Conservation (phyloP, 1,284 basidiomycete species). For the Fomes fomentarius region DNA sequence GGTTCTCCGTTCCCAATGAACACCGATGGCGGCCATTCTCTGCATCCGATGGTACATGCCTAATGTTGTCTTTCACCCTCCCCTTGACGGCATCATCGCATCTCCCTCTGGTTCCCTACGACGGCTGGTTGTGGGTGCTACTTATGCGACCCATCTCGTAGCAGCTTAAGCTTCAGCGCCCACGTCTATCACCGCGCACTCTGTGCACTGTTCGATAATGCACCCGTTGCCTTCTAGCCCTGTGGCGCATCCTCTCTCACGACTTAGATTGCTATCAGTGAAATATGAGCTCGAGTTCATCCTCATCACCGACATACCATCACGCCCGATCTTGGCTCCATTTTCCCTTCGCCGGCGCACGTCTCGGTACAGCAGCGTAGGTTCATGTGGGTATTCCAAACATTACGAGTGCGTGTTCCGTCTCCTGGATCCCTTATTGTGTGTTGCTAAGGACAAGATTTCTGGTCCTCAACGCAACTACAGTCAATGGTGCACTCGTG, state of each 20-base stretch:
- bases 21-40: background rate
- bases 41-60: background rate
- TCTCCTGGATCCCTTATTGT: background rate
- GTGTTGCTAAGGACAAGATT: constrained; percentile 3
- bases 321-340: constrained; percentile 1
- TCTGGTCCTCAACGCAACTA: background rate
- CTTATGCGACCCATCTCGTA: too few species aligned
- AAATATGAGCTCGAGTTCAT: too few species aligned
- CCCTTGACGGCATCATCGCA: background rate
- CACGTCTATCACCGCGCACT: background rate
- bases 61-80: background rate
- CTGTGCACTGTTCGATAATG: background rate
- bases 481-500: background rate
- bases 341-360: background rate
- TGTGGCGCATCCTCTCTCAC: background rate
- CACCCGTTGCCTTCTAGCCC: background rate
- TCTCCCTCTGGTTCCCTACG: background rate
- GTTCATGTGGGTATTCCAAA: background rate
- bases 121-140: background rate
- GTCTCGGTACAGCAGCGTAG: background rate
- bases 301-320: background rate
- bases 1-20: constrained; percentile 9
- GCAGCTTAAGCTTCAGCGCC: too few species aligned
- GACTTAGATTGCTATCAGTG: background rate
- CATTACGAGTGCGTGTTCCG: background rate